phyloP scores from a whole-genome alignment of 78 protist genomes.

The Chrysochromulina tobinii region DNA sequence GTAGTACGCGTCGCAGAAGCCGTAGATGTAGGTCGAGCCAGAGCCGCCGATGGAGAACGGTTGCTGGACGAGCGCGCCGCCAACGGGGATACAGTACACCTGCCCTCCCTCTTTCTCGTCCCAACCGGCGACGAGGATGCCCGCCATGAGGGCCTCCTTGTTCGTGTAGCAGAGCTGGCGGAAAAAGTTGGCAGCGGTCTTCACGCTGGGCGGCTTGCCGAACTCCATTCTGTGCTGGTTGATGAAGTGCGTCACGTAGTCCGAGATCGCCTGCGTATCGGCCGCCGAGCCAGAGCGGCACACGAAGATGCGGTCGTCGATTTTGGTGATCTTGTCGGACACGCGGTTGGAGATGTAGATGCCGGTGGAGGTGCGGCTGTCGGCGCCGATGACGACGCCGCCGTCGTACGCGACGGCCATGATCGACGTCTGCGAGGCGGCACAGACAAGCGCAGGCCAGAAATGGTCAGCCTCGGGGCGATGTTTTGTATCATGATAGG shows the following conservation, averaged over 20 bases:
- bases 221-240: constrained; percentile 76
- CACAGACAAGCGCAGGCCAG: background rate
- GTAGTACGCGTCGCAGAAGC: constrained; percentile 89
- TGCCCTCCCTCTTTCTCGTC: constrained; percentile 83
- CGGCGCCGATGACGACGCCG: constrained; percentile 97
- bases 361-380: constrained; percentile 93
- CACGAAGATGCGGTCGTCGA: constrained; percentile 80
- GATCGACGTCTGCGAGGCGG: constrained; percentile 83
- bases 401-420: constrained; percentile 94
- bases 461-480: background rate
- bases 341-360: constrained; percentile 93
- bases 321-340: constrained; percentile 89
- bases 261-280: constrained; percentile 93
- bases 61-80: constrained; percentile 70
- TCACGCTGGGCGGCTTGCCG: constrained; percentile 80
- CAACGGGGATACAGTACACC: constrained; percentile 92
- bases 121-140: constrained; percentile 97
- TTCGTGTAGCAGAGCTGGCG: constrained; percentile 81
- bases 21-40: constrained; percentile 83
- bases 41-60: constrained; percentile 37
- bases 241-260: constrained; percentile 51
- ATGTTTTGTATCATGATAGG: background rate
- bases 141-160: constrained; percentile 86
- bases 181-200: constrained; percentile 91
- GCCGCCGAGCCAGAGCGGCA: constrained; percentile 98